Percentiles rank a stretch among this genome's conserved stretches.
Evolutionary conservation across 2,329 filamentous ascomycete species (phyloP).

Genomic region (Exophiala sp.): DNA sequence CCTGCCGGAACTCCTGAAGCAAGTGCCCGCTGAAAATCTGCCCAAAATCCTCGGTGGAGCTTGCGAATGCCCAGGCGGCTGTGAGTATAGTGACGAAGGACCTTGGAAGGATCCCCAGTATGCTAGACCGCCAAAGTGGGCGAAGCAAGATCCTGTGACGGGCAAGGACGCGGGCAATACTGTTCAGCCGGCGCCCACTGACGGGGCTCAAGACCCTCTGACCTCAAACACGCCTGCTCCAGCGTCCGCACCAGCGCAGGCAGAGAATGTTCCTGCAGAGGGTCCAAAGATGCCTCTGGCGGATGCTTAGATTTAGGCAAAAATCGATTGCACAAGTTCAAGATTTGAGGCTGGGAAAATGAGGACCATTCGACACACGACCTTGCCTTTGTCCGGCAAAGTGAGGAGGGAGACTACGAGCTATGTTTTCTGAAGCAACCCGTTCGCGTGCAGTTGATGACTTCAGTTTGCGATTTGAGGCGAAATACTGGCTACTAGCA

Average conservation of each 20-base stretch:
- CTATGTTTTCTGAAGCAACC: no score
- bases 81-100: slow-evolving; percentile 78
- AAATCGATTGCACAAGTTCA: no score
- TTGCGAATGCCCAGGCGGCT: slow-evolving; percentile 77
- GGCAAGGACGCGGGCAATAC: slow-evolving; percentile 16
- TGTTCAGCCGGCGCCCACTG: slow-evolving; percentile 20
- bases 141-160: slow-evolving; percentile 30
- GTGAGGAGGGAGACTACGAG: no score
- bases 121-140: slow-evolving; percentile 42
- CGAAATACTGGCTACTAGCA: no score
- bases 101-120: slow-evolving; percentile 62
- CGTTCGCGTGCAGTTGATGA: no score
- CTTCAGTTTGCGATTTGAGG: no score
- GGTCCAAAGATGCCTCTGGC: slow-evolving; percentile 14
- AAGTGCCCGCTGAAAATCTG: slow-evolving; percentile 85
- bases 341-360: no score
- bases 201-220: slow-evolving; percentile 16
- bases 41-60: slow-evolving; percentile 77
- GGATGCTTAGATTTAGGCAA: neutral
- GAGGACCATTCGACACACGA: no score
- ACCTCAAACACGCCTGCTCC: slow-evolving; percentile 11
- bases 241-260: slow-evolving; percentile 13
- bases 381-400: no score
- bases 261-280: slow-evolving; percentile 15
- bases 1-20: slow-evolving; percentile 73